phyloP scores from a whole-genome alignment of 306 rosid genomes.

The Vigna nakashimae region DNA sequence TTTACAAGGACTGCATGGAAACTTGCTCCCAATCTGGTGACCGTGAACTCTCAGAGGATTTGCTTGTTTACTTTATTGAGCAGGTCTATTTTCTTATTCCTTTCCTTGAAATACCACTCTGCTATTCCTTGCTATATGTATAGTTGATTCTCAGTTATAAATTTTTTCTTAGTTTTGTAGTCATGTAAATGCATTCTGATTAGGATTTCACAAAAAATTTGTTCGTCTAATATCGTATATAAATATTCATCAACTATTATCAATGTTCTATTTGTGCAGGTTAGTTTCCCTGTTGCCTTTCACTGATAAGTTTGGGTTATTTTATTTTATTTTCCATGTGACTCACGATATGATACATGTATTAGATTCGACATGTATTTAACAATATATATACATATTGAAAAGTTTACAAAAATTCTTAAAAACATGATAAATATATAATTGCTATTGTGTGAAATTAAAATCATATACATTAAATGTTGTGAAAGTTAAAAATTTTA shows the following conservation, averaged over 20 bases:
- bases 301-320: neutral
- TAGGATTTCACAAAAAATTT: conserved; percentile 20
- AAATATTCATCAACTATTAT: conserved; percentile 17
- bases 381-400: too few relatives aligned
- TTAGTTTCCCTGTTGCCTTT: conserved; percentile 6
- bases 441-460: too few relatives aligned
- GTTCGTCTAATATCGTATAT: conserved; percentile 5
- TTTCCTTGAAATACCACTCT: conserved; percentile 27
- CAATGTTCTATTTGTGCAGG: neutral
- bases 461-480: too few relatives aligned
- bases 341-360: too few relatives aligned
- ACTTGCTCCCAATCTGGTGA: conserved; percentile 94
- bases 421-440: too few relatives aligned
- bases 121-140: too few relatives aligned
- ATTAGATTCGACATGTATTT: too few relatives aligned
- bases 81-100: conserved; percentile 55
- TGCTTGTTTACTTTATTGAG: conserved; percentile 90
- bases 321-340: neutral
- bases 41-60: conserved; percentile 92
- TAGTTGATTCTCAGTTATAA: too few relatives aligned
- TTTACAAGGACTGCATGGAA: conserved; percentile 98
- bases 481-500: too few relatives aligned
- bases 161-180: too few relatives aligned
- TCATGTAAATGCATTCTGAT: too few relatives aligned
- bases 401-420: too few relatives aligned